Evolutionary conservation across 352 stramenopile genomes (phyloP), one percentile per base, ranked within the genome.

Genomic region (Phytopythium vexans): DNA sequence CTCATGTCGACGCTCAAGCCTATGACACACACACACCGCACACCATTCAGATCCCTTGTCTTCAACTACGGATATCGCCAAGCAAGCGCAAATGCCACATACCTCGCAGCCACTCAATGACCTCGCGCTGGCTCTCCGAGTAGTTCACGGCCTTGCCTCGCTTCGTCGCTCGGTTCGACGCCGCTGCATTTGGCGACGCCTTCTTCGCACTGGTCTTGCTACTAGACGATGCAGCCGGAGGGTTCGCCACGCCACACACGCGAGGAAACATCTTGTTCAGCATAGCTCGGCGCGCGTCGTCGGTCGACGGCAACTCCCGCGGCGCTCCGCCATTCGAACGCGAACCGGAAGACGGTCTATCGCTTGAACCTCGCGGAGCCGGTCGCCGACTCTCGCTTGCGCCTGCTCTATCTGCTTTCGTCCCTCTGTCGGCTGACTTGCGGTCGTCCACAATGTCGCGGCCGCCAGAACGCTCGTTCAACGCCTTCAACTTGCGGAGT

Each of bases 201-300:
- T 43, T 42, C 36, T 41, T 42, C 5, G 61, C 45, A 27, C 55
- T n/a, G 41, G 41, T 52, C 52, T 70, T 62, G 31, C 64, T 48
- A 49, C 56, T 43, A 41, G 53, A 58, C 8, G 56, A 68, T 12
- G 55, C 52, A 6, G 42, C 37, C 3, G 59, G 27, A 15, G 15
- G 52, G 37, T 46, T 32, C 10, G 66, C 52, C 3, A 82, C 72
- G 0, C 82, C 84, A 31, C 76, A 91, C 3, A 93, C 76, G 11
- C 85, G 85, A 36, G 85, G 82, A 41, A 85, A 89, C 78, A 92
- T 92, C 43, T 81, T 83, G 53, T 92, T 67, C 45, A 95, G 54
- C 54, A 92, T 66, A 6, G 74, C 81, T 51, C 92, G 92, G 6
- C 82, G 72, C 37, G 65, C 59, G 49, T 70, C 67, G 1, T 56